Percentiles rank a stretch among this genome's conserved stretches.
Evolutionary conservation across 1,139 yeast species (phyloP).

Genomic region (Debaryomycetaceae sp.): DNA sequence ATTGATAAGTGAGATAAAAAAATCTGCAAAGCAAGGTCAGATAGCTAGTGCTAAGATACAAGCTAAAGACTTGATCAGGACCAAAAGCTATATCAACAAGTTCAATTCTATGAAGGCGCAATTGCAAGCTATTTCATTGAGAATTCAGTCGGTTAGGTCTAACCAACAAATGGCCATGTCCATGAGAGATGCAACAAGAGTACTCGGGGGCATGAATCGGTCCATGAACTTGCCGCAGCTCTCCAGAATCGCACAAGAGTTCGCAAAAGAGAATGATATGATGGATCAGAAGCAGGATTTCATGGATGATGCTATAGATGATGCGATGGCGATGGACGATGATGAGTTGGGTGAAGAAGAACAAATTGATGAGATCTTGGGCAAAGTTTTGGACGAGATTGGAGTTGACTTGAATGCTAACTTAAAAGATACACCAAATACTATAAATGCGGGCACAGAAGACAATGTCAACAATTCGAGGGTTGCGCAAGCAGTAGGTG

Average conservation of each 20-base stretch:
- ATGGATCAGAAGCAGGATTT: slow-evolving; percentile 99
- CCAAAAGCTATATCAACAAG: slow-evolving; percentile 76
- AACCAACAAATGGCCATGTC: slow-evolving; percentile 95
- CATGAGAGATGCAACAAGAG: slow-evolving; percentile 92
- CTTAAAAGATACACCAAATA: slow-evolving; percentile 66
- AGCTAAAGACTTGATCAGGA: slow-evolving; percentile 91
- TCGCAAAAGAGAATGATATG: slow-evolving; percentile 88
- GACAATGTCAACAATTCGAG: slow-evolving; percentile 26
- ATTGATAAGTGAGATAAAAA: slow-evolving; percentile 78
- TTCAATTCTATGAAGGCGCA: slow-evolving; percentile 95
- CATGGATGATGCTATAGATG: slow-evolving; percentile 98
- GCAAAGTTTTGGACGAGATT: slow-evolving; percentile 90
- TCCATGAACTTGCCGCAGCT: slow-evolving; percentile 89
- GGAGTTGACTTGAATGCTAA: slow-evolving; percentile 80
- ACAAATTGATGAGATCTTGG: slow-evolving; percentile 89
- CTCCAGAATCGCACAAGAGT: slow-evolving; percentile 89
- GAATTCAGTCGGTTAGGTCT: slow-evolving; percentile 87
- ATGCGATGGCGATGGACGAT: slow-evolving; percentile 83
- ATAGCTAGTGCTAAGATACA: slow-evolving; percentile 87
- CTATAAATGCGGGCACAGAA: slow-evolving; percentile 29
- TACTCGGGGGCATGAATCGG: slow-evolving; percentile 82
- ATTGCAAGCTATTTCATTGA: slow-evolving; percentile 84
- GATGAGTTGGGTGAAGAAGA: slow-evolving; percentile 68
- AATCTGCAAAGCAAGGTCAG: slow-evolving; percentile 87
- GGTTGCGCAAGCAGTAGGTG: slow-evolving; percentile 49